Conservation (phyloP, 495 filamentous ascomycete species). For the Penicillium arizonense region DNA sequence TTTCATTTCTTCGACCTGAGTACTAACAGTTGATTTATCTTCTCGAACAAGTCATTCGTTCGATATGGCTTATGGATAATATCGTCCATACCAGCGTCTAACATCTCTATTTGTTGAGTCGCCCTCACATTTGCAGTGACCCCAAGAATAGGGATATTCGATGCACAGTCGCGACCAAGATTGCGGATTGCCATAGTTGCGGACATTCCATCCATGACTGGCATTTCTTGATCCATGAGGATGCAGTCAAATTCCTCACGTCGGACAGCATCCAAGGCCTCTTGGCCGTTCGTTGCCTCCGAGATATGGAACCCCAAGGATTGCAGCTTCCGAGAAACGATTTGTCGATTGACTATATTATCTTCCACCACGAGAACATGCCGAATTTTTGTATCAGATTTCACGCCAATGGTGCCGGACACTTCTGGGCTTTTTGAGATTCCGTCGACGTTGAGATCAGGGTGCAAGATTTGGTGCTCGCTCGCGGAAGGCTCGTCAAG, state of each 20-base stretch:
- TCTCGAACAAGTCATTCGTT: constrained; percentile 66
- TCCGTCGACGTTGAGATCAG: neutral
- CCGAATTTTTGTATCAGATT: neutral
- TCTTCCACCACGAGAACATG: constrained; percentile 77
- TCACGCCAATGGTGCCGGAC: neutral
- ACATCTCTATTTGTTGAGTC: constrained; percentile 65
- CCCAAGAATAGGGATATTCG: constrained; percentile 69
- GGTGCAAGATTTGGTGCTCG: neutral
- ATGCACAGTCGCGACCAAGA: constrained; percentile 47
- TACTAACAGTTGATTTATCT: constrained; percentile 42
- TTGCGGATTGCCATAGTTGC: constrained; percentile 66
- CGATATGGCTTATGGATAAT: constrained; percentile 81
- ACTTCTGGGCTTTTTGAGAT: neutral
- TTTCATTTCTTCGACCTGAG: too few relatives aligned
- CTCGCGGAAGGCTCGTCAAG: neutral
- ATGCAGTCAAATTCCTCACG: constrained; percentile 50
- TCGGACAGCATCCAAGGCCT: constrained; percentile 58
- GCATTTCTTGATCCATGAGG: constrained; percentile 86
- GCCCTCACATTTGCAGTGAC: constrained; percentile 73
- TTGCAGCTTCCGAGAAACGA: constrained; percentile 62
- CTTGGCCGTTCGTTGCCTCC: constrained; percentile 71
- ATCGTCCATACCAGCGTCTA: constrained; percentile 73
- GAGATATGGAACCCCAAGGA: constrained; percentile 63
- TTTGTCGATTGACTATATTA: constrained; percentile 73
- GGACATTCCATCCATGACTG: constrained; percentile 74